Conservation (phyloP, 169 alveolate genomes). For the Plasmodium sp. region DNA sequence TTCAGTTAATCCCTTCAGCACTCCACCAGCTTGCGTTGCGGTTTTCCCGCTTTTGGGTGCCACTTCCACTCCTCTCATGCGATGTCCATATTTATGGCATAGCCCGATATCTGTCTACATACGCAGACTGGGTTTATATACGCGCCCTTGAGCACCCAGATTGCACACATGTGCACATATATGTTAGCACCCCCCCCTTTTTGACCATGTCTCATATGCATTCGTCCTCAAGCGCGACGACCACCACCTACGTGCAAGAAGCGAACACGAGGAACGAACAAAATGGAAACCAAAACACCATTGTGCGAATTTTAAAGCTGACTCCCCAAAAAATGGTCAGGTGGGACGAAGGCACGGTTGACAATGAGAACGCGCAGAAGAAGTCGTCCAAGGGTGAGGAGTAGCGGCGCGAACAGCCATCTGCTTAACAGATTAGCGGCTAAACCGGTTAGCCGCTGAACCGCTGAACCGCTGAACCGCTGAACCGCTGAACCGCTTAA, state of each 20-base stretch:
- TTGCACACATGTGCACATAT: constrained; percentile 6
- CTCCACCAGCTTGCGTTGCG: background rate
- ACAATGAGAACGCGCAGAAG: constrained; percentile 65
- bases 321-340: constrained; percentile 63
- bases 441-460: background rate
- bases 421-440: background rate
- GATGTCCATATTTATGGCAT: background rate
- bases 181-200: background rate
- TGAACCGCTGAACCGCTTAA: background rate
- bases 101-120: background rate
- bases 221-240: constrained; percentile 28
- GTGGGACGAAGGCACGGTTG: constrained; percentile 67
- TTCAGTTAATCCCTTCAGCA: background rate
- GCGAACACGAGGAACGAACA: constrained; percentile 15
- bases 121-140: background rate
- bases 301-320: constrained; percentile 60
- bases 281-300: constrained; percentile 22
- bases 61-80: background rate
- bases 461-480: background rate
- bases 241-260: constrained; percentile 70
- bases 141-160: background rate
- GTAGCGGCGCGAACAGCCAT: background rate
- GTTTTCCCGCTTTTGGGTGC: background rate
- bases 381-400: constrained; percentile 70
- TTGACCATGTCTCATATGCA: constrained; percentile 60